Base-by-base conservation (phyloP, 73 alveolate genomes). In the Uronychia binucleata region DNA sequence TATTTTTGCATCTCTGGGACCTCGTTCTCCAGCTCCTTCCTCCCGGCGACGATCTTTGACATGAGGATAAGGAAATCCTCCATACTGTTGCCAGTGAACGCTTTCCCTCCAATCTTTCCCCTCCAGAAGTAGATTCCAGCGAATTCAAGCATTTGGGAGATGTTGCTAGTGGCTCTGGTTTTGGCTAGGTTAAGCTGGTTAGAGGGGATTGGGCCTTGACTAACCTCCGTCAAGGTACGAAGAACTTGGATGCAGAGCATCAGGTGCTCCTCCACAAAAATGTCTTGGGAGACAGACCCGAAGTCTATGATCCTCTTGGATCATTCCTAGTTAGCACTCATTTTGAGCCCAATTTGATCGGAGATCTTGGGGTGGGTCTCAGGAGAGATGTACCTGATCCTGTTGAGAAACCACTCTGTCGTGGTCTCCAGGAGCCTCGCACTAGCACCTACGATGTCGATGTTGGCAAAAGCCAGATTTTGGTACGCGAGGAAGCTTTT, bases 81-180 rank as follows among this genome's bases (percentile, higher is more conserved):
- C 5, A 46, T 11, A 19, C 67, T 46, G 19, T 46, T 46, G 5
- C 67, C 67, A 46, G 5, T 46, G 67, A 46, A 46, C 19, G 19
- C 67, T 30, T 75, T 75, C 1, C 58, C 58, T 8, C 30, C 58
- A 5, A 75, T 26, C 27, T 75, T 75, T 28, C 81, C 81, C 58
- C 30, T 75, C 81, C 81, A 75, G 27, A 75, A 75, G 81, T 75
- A 75, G 27, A 26, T 26, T 8, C 81, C 81, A 28, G 32, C 5
- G 58, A 75, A 75, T 75, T 75, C 81, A 5, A 75, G 58, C n/a
- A 75, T 8, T 1, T 26, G 59, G 11, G 5, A 28, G 27, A 26
- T 13, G 32, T 26, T 28, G 28, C 5, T 28, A 30, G 32, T 30
- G 32, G 59, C 46, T 75, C 32, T 75, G 8, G 81, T 26, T 8